Evolutionary conservation across 2,329 filamentous ascomycete genomes (phyloP).

Genomic region (Colletotrichum sp.): DNA sequence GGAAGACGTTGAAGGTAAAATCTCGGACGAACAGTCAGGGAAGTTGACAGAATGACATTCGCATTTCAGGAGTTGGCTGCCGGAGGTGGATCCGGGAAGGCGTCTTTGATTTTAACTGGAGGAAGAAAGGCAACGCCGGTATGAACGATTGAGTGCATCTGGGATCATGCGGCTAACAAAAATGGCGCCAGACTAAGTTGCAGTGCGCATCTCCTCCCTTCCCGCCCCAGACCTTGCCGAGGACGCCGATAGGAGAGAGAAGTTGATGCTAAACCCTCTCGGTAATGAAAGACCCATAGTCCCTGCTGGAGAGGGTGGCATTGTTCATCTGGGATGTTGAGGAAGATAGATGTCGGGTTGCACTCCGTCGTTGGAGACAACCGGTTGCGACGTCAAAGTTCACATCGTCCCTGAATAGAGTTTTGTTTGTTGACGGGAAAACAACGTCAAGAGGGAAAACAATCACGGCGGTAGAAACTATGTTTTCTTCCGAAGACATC

Average conservation of each 20-base stretch:
- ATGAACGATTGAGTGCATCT: background rate
- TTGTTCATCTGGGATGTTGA: background rate
- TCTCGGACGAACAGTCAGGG: background rate
- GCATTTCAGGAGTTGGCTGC: background rate
- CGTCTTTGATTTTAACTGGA: background rate
- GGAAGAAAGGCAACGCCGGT: background rate
- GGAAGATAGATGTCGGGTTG: background rate
- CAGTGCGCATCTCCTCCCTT: background rate
- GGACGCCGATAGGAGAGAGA: background rate
- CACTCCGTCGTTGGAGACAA: background rate
- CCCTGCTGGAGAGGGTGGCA: background rate
- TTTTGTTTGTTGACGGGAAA: background rate
- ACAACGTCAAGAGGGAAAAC: background rate
- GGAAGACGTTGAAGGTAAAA: background rate
- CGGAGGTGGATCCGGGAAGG: background rate
- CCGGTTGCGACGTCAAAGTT: background rate
- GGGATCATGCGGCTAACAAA: background rate
- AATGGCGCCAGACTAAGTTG: background rate
- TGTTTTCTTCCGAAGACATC: background rate
- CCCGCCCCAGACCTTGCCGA: background rate
- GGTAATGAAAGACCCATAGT: background rate
- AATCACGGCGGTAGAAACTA: background rate
- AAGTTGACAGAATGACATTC: background rate
- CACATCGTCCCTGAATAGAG: background rate
- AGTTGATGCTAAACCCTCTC: background rate